These are phyloP conservation scores for Saccharomyces paradoxus DNA, from an alignment of 805 yeast genomes.

Conservation along the genomic window DNA sequence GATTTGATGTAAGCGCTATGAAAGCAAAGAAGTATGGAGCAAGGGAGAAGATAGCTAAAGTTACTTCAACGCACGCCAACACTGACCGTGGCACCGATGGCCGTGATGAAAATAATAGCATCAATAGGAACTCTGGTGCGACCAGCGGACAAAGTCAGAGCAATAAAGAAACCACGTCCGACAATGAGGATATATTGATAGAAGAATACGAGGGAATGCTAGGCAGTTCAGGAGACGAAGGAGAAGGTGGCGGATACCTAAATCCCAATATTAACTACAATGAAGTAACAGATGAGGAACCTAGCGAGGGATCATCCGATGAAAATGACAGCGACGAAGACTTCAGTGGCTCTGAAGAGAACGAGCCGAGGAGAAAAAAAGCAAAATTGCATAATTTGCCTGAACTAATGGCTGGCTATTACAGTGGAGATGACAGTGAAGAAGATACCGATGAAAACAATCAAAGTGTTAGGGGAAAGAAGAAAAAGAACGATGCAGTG, in stretches of 20 bases:
- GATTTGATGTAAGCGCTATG: background rate
- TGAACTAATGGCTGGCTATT: conserved; percentile 68
- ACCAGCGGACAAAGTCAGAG: background rate
- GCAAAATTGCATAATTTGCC: conserved; percentile 44
- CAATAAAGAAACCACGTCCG: conserved; percentile 5
- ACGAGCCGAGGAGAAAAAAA: conserved; percentile 18
- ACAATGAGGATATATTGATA: conserved; percentile 19
- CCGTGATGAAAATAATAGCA: conserved; percentile 1
- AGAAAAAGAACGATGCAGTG: conserved; percentile 39
- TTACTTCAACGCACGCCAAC: background rate
- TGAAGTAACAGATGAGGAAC: conserved; percentile 60
- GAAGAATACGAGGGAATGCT: conserved; percentile 34
- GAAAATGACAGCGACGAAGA: conserved; percentile 20
- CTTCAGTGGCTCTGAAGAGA: conserved; percentile 39
- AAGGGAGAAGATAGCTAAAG: conserved; percentile 11
- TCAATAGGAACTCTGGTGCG: background rate
- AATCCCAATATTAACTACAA: conserved; percentile 34
- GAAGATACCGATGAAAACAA: conserved; percentile 42
- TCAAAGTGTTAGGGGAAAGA: conserved; percentile 56
- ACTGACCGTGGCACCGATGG: conserved; percentile 11
- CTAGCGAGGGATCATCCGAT: conserved; percentile 33
- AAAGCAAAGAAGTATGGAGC: conserved; percentile 20
- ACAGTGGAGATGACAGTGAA: conserved; percentile 62
- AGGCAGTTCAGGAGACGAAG: conserved; percentile 35
- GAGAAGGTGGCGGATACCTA: conserved; percentile 23